Base-by-base conservation (phyloP, 1,284 basidiomycete genomes). In the Vanrija pseudolonga region DNA sequence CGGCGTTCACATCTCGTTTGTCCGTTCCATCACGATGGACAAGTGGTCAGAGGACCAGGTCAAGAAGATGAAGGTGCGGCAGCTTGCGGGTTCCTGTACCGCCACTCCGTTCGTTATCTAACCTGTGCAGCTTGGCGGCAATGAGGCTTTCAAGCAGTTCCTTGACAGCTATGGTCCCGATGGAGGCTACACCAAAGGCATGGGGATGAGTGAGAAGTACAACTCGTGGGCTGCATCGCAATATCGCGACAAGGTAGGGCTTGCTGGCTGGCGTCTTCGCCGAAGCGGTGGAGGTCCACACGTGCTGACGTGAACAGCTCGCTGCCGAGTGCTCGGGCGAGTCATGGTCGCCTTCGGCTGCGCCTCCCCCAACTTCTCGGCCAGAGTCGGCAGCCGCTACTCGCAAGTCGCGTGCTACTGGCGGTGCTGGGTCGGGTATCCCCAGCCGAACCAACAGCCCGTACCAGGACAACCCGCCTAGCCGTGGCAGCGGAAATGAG, bases 1-100 rank as follows among this genome's bases (percentile, higher is more conserved):
- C 46, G 72, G 72, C 39, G 67, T 65, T 32, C 68, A 74, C 57
- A 73, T 71, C 38, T 92, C 89, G 69, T 94, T 94, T 77, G 89
- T 95, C 51, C 83, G 91, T 68, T 92, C 89, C 46, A 84, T 91
- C 65, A 93, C 91, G 53, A 96, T 96, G 92, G 92, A 95, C 77
- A 88, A 90, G 66, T 96, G 92, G 92, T 88, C 90, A 56, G 84
- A 86, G 39, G 89, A 92, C 51, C 92, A 97, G 74, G 80, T 95
- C 63, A 85, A 80, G 67, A 85, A 91, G 62, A 95, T 97, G 90
- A 85, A 88, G 83, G 89, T 90, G 43, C 48, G 80, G 63, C 60
- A 19, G 32, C 56, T 51, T 47, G 43, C 54, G 46, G 47, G 39
- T 32, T 15, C 32, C 32, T 50, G 18, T 23, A 28, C 24, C 11